phyloP scores from a whole-genome alignment of 1,284 basidiomycete species.

The Phlebopus sp. region DNA sequence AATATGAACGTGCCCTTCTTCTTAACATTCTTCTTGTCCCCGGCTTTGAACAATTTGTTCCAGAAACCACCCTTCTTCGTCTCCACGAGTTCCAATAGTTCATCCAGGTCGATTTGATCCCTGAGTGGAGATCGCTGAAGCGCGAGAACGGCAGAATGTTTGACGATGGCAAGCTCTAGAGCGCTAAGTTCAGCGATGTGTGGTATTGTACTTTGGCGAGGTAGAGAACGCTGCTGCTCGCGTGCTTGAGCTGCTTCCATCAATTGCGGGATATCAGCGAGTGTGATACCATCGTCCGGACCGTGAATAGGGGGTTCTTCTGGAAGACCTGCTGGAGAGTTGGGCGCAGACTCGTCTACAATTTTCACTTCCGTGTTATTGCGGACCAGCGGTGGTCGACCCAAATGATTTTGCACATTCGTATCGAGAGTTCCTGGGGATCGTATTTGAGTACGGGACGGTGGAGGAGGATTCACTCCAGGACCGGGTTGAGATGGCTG shows the following conservation, averaged over 20 bases:
- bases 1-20: slow-evolving; percentile 72
- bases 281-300: slow-evolving; percentile 82
- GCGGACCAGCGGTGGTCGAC: slow-evolving; percentile 74
- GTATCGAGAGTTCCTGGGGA: slow-evolving; percentile 39
- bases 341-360: slow-evolving; percentile 77
- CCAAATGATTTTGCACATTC: slow-evolving; percentile 40
- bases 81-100: slow-evolving; percentile 92
- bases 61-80: slow-evolving; percentile 94
- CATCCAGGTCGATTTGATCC: slow-evolving; percentile 87
- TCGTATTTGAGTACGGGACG: slow-evolving; percentile 37
- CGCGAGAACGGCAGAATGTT: slow-evolving; percentile 85
- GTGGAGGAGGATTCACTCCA: slow-evolving; percentile 32
- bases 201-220: slow-evolving; percentile 70
- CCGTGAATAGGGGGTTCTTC: slow-evolving; percentile 37
- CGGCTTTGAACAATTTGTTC: slow-evolving; percentile 95
- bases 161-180: slow-evolving; percentile 87
- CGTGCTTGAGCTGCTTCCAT: slow-evolving; percentile 90
- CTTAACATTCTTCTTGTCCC: slow-evolving; percentile 80
- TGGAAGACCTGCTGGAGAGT: slow-evolving; percentile 56
- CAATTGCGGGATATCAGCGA: slow-evolving; percentile 95
- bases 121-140: slow-evolving; percentile 76
- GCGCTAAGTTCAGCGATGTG: slow-evolving; percentile 84
- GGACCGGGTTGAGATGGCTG: slow-evolving; percentile 32
- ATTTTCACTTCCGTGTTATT: slow-evolving; percentile 90
- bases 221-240: slow-evolving; percentile 78